phyloP scores from a whole-genome alignment of 495 filamentous ascomycete species.

The Ramalina intermedia region DNA sequence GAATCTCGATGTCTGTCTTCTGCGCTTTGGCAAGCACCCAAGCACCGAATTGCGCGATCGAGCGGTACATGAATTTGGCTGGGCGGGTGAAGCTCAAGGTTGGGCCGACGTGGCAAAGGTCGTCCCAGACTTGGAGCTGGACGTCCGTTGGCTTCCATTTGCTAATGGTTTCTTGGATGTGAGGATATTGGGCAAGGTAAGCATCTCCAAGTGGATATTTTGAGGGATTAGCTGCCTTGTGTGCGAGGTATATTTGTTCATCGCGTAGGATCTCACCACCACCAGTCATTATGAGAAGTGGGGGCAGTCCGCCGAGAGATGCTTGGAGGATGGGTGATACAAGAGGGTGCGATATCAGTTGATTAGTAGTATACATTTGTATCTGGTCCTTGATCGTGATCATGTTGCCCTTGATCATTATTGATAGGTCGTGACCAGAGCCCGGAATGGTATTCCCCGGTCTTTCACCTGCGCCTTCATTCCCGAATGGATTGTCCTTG shows the following conservation, averaged over 20 bases:
- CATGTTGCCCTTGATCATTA: conserved; percentile 52
- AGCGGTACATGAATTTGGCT: conserved; percentile 86
- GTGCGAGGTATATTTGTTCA: conserved; percentile 88
- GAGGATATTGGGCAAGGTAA: conserved; percentile 49
- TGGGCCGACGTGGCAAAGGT: conserved; percentile 81
- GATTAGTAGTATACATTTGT: conserved; percentile 86
- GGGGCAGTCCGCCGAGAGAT: conserved; percentile 76
- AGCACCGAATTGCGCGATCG: conserved; percentile 79
- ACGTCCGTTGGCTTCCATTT: conserved; percentile 75
- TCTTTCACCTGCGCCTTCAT: conserved; percentile 5
- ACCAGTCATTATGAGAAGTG: conserved; percentile 70
- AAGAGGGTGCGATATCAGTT: conserved; percentile 69
- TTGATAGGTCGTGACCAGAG: conserved; percentile 32
- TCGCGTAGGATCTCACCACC: conserved; percentile 81
- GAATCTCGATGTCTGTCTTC: conserved; percentile 59
- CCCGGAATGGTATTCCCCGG: conserved; percentile 24
- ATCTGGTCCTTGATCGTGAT: conserved; percentile 81
- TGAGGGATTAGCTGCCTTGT: conserved; percentile 75
- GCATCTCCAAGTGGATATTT: conserved; percentile 55
- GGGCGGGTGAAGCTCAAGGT: conserved; percentile 86
- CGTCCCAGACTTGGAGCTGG: conserved; percentile 92
- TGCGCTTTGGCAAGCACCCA: conserved; percentile 81
- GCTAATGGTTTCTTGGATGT: conserved; percentile 35
- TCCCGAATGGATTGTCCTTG: conserved; percentile 8
- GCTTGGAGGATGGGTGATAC: conserved; percentile 80